Percentiles rank a stretch among this genome's conserved stretches.
phyloP scores from a whole-genome alignment of 176 grass and related monocot genomes.

The Coix lacrymajobi region DNA sequence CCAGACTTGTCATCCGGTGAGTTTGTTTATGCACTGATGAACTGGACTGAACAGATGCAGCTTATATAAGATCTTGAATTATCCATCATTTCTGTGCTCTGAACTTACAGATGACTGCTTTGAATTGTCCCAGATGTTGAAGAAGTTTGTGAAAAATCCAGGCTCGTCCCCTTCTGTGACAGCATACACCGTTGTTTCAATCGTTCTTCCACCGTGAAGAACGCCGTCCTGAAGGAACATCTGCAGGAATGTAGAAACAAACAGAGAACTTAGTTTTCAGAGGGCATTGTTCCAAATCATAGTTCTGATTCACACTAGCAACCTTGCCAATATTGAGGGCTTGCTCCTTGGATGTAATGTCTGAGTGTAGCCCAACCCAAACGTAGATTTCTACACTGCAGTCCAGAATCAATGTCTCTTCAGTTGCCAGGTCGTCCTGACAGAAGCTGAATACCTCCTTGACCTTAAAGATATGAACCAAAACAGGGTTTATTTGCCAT shows the following conservation, averaged over 20 bases:
- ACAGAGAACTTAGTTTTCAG: background rate
- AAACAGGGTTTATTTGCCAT: background rate
- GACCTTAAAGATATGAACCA: conserved; percentile 40
- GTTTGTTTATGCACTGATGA: background rate
- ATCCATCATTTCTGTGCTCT: background rate
- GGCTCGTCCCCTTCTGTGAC: conserved; percentile 82
- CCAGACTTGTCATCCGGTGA: background rate
- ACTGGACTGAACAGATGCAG: background rate
- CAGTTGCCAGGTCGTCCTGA: conserved; percentile 85
- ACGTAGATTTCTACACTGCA: conserved; percentile 56
- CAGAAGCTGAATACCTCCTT: conserved; percentile 88
- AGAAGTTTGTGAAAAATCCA: conserved; percentile 71
- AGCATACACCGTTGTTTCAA: conserved; percentile 44
- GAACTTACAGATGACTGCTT: conserved; percentile 44
- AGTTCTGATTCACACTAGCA: background rate
- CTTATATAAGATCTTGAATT: background rate
- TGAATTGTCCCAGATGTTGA: conserved; percentile 66
- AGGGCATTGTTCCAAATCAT: background rate
- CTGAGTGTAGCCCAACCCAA: conserved; percentile 67
- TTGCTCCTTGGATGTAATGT: conserved; percentile 48
- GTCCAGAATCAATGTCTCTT: conserved; percentile 77
- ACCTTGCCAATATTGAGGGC: conserved; percentile 65
- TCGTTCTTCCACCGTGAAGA: conserved; percentile 31
- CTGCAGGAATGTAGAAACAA: conserved; percentile 39
- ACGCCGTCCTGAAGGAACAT: conserved; percentile 56